These are phyloP conservation scores for Ceratocystis lukuohia DNA, from an alignment of 2,329 filamentous ascomycete species.

Conservation along the genomic window DNA sequence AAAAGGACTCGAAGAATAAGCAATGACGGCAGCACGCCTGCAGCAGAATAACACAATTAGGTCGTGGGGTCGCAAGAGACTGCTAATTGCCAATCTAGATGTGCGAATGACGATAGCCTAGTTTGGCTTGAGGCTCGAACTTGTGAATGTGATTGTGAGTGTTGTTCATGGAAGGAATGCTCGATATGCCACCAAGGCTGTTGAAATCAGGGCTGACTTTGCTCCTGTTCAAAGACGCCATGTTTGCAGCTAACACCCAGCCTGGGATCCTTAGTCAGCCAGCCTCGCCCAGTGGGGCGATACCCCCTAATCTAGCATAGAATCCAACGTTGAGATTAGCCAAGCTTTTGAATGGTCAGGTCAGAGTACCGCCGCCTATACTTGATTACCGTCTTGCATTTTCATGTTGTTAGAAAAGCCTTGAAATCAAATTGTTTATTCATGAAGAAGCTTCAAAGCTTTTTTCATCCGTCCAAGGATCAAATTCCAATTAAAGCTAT, in stretches of 20 bases:
- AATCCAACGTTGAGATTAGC: background rate
- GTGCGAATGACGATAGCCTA: background rate
- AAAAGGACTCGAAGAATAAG: background rate
- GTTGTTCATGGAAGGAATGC: slow-evolving; percentile 17
- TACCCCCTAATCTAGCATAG: background rate
- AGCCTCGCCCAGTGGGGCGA: background rate
- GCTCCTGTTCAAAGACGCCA: background rate
- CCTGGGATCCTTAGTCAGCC: slow-evolving; percentile 14
- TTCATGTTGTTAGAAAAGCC: background rate
- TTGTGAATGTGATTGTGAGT: background rate
- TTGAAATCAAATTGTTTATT: background rate
- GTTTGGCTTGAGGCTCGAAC: background rate
- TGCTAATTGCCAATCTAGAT: background rate
- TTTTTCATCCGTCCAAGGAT: background rate
- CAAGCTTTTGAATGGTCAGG: background rate
- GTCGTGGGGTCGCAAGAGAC: background rate
- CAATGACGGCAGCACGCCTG: background rate
- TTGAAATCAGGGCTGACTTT: slow-evolving; percentile 16
- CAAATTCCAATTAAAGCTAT: slow-evolving; percentile 2
- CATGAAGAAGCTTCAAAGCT: background rate
- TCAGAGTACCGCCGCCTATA: too few relatives aligned
- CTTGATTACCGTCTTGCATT: too few relatives aligned
- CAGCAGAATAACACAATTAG: background rate
- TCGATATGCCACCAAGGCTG: slow-evolving; percentile 10
- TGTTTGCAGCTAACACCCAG: background rate